Evolutionary conservation across 805 yeast genomes (phyloP), one percentile per base, ranked within the genome.

Genomic region (Candida bentonensis): DNA sequence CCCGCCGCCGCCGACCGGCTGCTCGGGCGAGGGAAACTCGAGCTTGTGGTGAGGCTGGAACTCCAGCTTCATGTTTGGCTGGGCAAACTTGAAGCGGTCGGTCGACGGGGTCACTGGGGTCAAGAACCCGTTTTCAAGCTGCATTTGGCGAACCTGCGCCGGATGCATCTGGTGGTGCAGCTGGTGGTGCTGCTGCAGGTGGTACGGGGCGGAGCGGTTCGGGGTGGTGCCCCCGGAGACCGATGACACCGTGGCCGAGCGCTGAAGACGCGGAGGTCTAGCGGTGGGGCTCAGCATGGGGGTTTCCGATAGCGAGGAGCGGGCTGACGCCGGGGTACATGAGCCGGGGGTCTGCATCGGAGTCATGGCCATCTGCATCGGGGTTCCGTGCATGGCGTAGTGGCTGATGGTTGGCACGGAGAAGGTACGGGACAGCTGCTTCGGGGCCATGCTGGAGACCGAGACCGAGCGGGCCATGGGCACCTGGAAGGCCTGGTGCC

Each of bases 401-500:
- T 25, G 27, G 13, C n/a, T 11, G 11, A 25, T 25, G 7, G 36
- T 5, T 11, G 17, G 17, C 7, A 30, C 36, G 7, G 36, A 30
- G 17, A 30, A 30, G 17, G 36, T 30, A 11, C 36, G 7, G 36
- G 36, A 9, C 17, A 30, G 7, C 7, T n/a, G 36, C 17, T 30
- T 30, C 17, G 7, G 17, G 36, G 17, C 7, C 36, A 25, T 25
- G 27, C 17, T 9, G 27, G 27, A 25, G 27, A 25, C 27, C 7
- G 36, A 30, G 36, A 30, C 36, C 17, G 36, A 30, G 36, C 36
- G 36, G 17, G 36, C 13, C 36, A 30, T 30, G 36, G 36, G 36
- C 36, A 30, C 36, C 36, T 30, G 36, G 36, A 30, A 30, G 36
- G 27, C 11, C 27, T 15, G 17, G 36, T 30, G 36, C n/a, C n/a